Evolutionary conservation across 1,139 yeast species (phyloP).

Genomic region (Pichia sp.): DNA sequence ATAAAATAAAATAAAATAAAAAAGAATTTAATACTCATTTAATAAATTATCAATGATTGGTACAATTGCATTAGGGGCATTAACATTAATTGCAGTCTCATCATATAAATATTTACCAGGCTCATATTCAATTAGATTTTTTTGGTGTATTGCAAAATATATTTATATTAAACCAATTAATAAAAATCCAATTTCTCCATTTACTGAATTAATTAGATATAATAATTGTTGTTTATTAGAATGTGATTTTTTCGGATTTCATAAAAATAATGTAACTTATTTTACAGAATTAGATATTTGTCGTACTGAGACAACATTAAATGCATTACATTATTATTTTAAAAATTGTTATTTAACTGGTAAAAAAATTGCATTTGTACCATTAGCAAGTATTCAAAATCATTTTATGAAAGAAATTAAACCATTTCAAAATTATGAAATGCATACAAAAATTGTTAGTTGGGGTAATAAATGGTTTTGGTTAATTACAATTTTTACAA

Average conservation of each 20-base stretch:
- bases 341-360: background rate
- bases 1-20: no score
- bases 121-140: constrained; percentile 61
- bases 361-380: constrained; percentile 51
- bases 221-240: constrained; percentile 73
- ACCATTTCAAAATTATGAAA: constrained; percentile 53
- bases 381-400: constrained; percentile 69
- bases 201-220: constrained; percentile 27
- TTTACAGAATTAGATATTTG: constrained; percentile 80
- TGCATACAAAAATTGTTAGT: constrained; percentile 58
- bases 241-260: constrained; percentile 71
- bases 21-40: no score
- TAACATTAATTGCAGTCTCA: constrained; percentile 5
- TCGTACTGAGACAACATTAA: constrained; percentile 56
- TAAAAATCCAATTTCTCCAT: constrained; percentile 8
- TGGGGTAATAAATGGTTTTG: constrained; percentile 91
- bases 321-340: constrained; percentile 15
- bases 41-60: no score
- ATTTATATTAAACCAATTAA: background rate
- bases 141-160: constrained; percentile 37
- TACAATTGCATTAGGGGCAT: background rate
- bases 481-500: constrained; percentile 52
- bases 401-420: constrained; percentile 67
- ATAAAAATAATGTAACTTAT: constrained; percentile 83
- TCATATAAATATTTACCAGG: constrained; percentile 61